Base-by-base conservation (phyloP, 208 protist species). In the Leptomonas seymouri region DNA sequence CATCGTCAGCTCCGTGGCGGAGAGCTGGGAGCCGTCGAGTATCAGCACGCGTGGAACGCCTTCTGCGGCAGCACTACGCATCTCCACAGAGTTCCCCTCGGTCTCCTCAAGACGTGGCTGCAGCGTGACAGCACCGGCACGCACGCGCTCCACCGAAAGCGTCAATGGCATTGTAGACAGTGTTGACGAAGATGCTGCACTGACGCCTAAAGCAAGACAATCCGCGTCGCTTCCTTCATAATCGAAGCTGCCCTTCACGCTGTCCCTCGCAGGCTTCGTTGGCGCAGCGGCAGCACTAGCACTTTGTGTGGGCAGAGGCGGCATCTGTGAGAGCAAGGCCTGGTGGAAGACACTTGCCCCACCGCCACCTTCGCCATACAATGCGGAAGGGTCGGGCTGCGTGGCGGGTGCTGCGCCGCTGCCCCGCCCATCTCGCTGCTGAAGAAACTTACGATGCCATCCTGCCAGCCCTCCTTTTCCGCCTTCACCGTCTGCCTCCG, bases 31-130 rank as follows among this genome's bases (percentile, higher is more conserved):
- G 49, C 71, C 83, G 48, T 91, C 81, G 0, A 83, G 36, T 15
- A 93, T 78, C 27, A 85, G 41, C 42, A 88, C 77, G 14, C 80
- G 81, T 39, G 79, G 85, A 36, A 25, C 42, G 48, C 48, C 63
- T 20, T 55, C 44, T 11, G 61, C 14, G n/a, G 58, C 4, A 9
- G 5, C 34, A 12, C 3, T 39, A 39, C 9, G 34, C 9, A 9
- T 39, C 34, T 48, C 15, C 36, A 36, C 2, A 9, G 2, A 28
- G 20, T 41, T 45, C 54, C 16, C 45, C 34, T 21, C 36, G 9
- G 20, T 20, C 8, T 39, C 25, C 6, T 27, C 25, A 15, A 61
- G 36, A 3, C 49, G 23, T 1, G 61, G 48, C 48, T 16, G 61
- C 34, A 67, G 61, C 42, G 48, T 57, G 21, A 67, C 61, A 3